Conservation (phyloP, 306 rosid species). For the Cucurbita argyrosperma region DNA sequence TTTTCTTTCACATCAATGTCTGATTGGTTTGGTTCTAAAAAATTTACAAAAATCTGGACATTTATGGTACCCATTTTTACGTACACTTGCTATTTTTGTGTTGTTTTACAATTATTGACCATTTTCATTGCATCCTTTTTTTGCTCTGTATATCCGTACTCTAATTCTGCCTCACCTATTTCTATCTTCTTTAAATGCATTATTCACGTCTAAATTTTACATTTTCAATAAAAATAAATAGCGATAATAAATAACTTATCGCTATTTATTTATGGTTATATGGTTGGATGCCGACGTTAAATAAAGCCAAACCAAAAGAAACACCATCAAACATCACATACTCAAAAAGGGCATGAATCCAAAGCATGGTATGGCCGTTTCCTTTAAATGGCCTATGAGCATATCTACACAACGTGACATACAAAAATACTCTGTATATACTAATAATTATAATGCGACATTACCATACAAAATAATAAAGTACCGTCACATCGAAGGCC, state of each 20-base stretch:
- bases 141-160: neutral
- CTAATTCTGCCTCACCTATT: neutral
- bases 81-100: neutral
- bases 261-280: neutral
- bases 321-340: neutral
- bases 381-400: neutral
- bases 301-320: neutral
- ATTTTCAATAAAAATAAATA: too few relatives aligned
- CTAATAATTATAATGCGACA: neutral
- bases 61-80: neutral
- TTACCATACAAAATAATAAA: neutral
- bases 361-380: neutral
- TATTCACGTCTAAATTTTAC: neutral
- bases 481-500: neutral
- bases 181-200: neutral
- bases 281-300: neutral
- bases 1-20: neutral
- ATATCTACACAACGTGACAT: neutral
- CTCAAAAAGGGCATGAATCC: slow-evolving; percentile 1
- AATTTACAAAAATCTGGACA: too few relatives aligned
- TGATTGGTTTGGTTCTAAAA: neutral
- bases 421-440: neutral
- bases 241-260: too few relatives aligned
- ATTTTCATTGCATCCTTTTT: neutral
- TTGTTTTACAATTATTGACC: neutral